phyloP scores from a whole-genome alignment of 805 yeast species.

The Pichia ethanolica region DNA sequence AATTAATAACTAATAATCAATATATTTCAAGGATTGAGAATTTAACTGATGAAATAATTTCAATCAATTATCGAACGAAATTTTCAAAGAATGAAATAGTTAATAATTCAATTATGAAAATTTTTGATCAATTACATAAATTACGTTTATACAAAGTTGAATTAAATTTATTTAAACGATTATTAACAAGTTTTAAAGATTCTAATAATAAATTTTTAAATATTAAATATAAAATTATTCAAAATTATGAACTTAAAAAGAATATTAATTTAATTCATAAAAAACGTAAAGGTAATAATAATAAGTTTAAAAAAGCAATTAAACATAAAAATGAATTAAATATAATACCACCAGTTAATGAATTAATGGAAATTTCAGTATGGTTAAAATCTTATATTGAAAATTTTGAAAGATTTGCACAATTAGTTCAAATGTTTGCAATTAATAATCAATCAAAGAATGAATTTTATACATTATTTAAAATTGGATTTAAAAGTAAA shows the following conservation, averaged over 20 bases:
- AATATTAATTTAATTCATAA: neutral
- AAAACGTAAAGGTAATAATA: neutral
- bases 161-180: conserved; percentile 8
- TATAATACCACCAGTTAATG: neutral
- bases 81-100: neutral
- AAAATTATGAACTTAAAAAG: conserved; percentile 2
- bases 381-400: conserved; percentile 3
- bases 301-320: neutral
- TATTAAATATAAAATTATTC: conserved; percentile 1
- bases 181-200: neutral
- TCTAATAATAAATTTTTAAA: neutral
- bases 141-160: conserved; percentile 9
- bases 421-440: conserved; percentile 7
- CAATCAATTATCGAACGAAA: too few species aligned
- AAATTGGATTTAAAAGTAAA: neutral
- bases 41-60: neutral
- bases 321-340: neutral
- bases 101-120: conserved; percentile 2
- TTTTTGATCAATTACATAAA: conserved; percentile 15
- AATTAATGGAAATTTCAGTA: neutral
- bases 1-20: too few species aligned
- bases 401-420: conserved; percentile 8
- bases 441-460: conserved; percentile 4
- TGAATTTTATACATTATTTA: neutral
- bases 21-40: neutral